Base-by-base conservation (phyloP, 805 yeast genomes). In the Danielia reshetovae region DNA sequence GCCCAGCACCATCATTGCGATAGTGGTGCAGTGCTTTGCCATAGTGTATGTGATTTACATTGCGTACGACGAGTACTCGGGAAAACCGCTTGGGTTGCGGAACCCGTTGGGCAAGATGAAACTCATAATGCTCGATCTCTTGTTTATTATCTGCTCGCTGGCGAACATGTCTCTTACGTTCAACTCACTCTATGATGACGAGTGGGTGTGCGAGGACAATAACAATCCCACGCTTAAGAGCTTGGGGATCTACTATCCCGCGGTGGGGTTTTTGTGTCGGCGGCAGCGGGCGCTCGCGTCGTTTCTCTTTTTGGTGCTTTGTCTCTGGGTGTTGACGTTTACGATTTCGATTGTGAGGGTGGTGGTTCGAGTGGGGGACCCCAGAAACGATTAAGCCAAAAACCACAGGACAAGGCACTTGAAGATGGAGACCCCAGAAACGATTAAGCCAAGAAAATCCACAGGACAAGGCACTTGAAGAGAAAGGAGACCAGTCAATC, bases 1-100 rank as follows among this genome's bases (percentile, higher is more conserved):
- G 51, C 83, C 98, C 12, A 81, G 95, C 48, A 85, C 97, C 0
- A 79, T 89, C 29, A 87, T 93, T 95, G 93, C 97, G 3, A 74
- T 93, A 2, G 79, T 79, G 34, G 95, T 90, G 4, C 90, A 88
- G 51, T 66, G 86, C 18, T 68, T 79, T 42, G 95, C 96, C 3
- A 60, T 86, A 17, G 72, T 77, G 0, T 93, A 93, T 54, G 71
- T 88, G 36, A 60, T 80, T 3, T 88, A 85, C 58, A 85, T 90
- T 55, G 79, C 95, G 2, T 79, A 78, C 51, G 97, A 93, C 58
- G 98, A 93, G 59, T 90, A 86, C 59, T 74, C 81, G 16, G 94
- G 96, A 10, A 83, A 86, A 54, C 98, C 97, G 0, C 58, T 93
- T 31, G 98, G 98, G 0, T 68, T 93, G 29, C 73, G 98, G 47